Conservation (phyloP, 208 protist genomes). For the Blechomonas ayalai region DNA sequence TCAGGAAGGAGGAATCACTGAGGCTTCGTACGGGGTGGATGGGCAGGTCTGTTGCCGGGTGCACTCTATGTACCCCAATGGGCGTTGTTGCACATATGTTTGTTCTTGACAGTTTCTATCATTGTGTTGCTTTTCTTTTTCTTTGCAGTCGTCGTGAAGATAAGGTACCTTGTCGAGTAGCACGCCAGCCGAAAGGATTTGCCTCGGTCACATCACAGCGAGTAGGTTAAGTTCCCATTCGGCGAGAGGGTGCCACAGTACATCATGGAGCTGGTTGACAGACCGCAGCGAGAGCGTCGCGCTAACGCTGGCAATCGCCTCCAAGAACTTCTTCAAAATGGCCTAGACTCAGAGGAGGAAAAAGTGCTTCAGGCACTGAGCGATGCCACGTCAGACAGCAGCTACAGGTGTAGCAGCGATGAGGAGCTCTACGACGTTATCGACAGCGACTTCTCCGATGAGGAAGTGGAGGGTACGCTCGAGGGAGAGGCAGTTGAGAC, state of each 20-base stretch:
- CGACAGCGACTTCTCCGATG: slow-evolving; percentile 73
- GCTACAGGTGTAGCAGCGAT: slow-evolving; percentile 45
- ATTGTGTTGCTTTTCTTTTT: background rate
- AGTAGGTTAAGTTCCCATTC: no score
- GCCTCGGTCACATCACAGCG: no score
- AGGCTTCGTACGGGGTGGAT: no score
- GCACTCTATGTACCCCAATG: no score
- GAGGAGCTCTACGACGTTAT: slow-evolving; percentile 54
- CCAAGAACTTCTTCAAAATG: slow-evolving; percentile 52
- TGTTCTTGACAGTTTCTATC: no score
- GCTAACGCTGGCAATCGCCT: slow-evolving; percentile 59
- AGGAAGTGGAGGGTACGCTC: slow-evolving; percentile 33
- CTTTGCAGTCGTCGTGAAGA: background rate
- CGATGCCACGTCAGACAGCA: slow-evolving; percentile 46
- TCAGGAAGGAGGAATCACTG: no score
- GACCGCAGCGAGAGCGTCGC: slow-evolving; percentile 21
- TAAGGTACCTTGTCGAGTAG: background rate
- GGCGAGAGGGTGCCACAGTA: no score
- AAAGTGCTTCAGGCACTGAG: slow-evolving; percentile 31
- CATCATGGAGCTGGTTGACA: slow-evolving; percentile 16
- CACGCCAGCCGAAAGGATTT: no score
- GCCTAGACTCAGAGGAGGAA: slow-evolving; percentile 66
- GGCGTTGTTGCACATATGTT: no score
- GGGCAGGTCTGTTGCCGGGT: no score
- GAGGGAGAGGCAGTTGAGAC: slow-evolving; percentile 29